These are phyloP conservation scores for Penicillium steckii DNA, from an alignment of 495 filamentous ascomycete species.

Conservation along the genomic window DNA sequence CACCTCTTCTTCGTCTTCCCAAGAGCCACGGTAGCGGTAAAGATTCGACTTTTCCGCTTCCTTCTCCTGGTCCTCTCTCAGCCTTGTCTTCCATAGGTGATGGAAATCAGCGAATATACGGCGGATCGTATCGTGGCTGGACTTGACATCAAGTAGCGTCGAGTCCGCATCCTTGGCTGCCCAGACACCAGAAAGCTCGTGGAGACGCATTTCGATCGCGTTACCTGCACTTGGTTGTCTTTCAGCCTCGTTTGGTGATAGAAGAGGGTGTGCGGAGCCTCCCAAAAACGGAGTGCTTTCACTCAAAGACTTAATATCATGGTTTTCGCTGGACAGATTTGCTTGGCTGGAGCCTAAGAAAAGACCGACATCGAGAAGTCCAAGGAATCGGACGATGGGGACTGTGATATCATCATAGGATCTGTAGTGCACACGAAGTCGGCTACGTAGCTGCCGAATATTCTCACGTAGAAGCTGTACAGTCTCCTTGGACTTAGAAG, in stretches of 20 bases:
- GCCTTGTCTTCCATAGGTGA: conserved; percentile 70
- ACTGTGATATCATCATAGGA: conserved; percentile 81
- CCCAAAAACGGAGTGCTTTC: conserved; percentile 63
- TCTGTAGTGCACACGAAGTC: conserved; percentile 65
- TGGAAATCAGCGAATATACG: conserved; percentile 69
- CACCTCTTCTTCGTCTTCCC: conserved; percentile 71
- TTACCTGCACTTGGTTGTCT: conserved; percentile 31
- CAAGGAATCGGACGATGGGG: conserved; percentile 77
- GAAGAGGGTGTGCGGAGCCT: conserved; percentile 35
- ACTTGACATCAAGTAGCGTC: conserved; percentile 26
- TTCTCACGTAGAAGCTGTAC: conserved; percentile 67
- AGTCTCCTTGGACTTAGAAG: conserved; percentile 25
- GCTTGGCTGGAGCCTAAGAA: conserved; percentile 50
- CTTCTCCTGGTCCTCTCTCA: conserved; percentile 69
- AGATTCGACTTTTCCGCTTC: conserved; percentile 68
- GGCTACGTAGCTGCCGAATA: conserved; percentile 61
- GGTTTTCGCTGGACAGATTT: conserved; percentile 18
- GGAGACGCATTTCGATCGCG: conserved; percentile 44
- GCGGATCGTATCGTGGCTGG: conserved; percentile 31
- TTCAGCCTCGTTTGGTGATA: conserved; percentile 15
- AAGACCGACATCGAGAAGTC: conserved; percentile 75
- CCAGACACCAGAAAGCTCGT: conserved; percentile 40
- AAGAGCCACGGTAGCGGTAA: conserved; percentile 76
- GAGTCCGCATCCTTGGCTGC: conserved; percentile 36
- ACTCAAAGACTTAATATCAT: conserved; percentile 41